These are phyloP conservation scores for Athelia psychrophila DNA, from an alignment of 1,284 basidiomycete species.

Conservation along the genomic window DNA sequence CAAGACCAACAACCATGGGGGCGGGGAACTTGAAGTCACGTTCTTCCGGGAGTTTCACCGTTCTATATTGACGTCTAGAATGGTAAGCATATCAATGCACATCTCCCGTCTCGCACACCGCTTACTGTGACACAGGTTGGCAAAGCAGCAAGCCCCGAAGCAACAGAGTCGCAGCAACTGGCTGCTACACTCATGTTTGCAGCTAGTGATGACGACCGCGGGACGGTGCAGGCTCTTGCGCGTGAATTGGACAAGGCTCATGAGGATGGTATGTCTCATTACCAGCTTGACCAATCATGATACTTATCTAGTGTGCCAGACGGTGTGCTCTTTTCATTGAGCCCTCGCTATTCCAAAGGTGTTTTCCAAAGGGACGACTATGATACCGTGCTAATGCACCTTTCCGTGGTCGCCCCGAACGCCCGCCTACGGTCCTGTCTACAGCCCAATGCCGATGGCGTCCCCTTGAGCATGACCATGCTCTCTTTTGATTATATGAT, in stretches of 20 bases:
- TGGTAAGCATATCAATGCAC: conserved; percentile 14
- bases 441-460: background rate
- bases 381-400: conserved; percentile 2
- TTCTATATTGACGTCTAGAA: conserved; percentile 13
- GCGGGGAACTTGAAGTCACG: conserved; percentile 28
- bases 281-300: background rate
- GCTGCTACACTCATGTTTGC: conserved; percentile 17
- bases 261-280: conserved; percentile 15
- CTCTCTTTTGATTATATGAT: conserved; percentile 18
- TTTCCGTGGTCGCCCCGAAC: conserved; percentile 2
- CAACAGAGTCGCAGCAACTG: conserved; percentile 5
- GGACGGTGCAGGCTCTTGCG: conserved; percentile 20
- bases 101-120: background rate
- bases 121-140: background rate
- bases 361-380: conserved; percentile 4
- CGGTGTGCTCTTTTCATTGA: conserved; percentile 1
- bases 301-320: background rate
- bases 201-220: conserved; percentile 22
- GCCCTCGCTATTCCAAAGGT: conserved; percentile 1
- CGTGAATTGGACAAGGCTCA: conserved; percentile 16
- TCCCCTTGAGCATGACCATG: background rate
- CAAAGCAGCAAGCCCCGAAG: conserved; percentile 1
- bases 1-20: conserved; percentile 26
- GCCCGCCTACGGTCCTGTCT: background rate
- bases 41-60: conserved; percentile 33